These are phyloP conservation scores for Camellia oleifera DNA, from an alignment of 179 eudicot genomes.

Conservation along the genomic window DNA sequence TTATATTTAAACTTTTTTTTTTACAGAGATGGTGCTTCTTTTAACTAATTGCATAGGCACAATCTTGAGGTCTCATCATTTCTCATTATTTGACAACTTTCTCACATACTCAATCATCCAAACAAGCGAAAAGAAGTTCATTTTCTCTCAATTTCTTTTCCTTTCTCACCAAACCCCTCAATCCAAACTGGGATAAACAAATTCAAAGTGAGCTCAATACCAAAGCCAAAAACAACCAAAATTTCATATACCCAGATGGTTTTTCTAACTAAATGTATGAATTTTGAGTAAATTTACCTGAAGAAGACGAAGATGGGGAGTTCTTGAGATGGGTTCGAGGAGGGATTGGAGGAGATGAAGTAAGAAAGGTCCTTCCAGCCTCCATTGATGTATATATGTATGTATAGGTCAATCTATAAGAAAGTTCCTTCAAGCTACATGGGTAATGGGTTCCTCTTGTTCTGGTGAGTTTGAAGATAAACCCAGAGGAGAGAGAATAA, in stretches of 20 bases:
- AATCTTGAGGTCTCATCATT: neutral
- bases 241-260: neutral
- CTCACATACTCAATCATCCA: neutral
- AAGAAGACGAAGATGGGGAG: conserved; percentile 27
- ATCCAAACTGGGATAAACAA: neutral
- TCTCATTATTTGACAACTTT: too few relatives aligned
- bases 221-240: neutral
- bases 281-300: conserved; percentile 30
- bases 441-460: conserved; percentile 11
- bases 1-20: neutral
- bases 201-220: neutral
- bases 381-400: conserved; percentile 41
- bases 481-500: too few relatives aligned
- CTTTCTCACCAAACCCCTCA: too few relatives aligned
- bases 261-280: neutral
- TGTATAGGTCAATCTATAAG: neutral
- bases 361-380: conserved; percentile 56
- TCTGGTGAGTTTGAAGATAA: neutral
- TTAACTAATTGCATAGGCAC: neutral
- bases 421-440: neutral
- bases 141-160: too few relatives aligned
- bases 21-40: neutral
- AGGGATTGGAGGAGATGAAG: conserved; percentile 57
- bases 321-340: conserved; percentile 39
- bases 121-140: neutral